Percentiles rank a stretch among this genome's conserved stretches.
phyloP scores from a whole-genome alignment of 345 rosid genomes.

The Durio zibethinus region DNA sequence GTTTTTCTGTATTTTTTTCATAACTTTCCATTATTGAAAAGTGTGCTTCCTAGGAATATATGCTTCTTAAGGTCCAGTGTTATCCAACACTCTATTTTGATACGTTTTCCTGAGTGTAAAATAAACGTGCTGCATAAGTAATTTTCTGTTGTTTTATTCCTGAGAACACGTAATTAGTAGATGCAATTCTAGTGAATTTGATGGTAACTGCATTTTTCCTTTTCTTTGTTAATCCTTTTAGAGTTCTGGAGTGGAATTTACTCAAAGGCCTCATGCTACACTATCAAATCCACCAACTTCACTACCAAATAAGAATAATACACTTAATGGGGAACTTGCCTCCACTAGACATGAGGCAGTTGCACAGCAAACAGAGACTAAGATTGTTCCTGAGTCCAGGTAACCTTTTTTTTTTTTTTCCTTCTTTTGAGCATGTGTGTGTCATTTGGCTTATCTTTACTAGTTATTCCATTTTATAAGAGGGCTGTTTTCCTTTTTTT shows the following conservation, averaged over 20 bases:
- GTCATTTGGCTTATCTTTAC: neutral
- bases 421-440: slow-evolving; percentile 4
- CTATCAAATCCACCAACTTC: slow-evolving; percentile 38
- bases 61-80: neutral
- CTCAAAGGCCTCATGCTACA: slow-evolving; percentile 46
- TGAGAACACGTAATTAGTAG: neutral
- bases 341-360: slow-evolving; percentile 44
- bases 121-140: neutral
- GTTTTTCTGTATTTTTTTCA: neutral
- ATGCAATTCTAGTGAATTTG: neutral
- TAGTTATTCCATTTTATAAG: neutral
- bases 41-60: neutral
- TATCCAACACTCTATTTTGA: neutral
- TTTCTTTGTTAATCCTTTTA: slow-evolving; percentile 28
- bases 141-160: neutral
- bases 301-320: slow-evolving; percentile 36
- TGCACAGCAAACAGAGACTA: slow-evolving; percentile 44
- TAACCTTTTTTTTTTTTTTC: slow-evolving; percentile 19
- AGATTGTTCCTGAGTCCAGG: slow-evolving; percentile 75
- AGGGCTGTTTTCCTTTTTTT: neutral
- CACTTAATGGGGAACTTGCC: slow-evolving; percentile 58
- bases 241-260: slow-evolving; percentile 83
- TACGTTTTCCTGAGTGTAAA: neutral
- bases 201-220: neutral
- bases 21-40: neutral